phyloP scores from a whole-genome alignment of 2,329 filamentous ascomycete genomes.

The Colletotrichum sansevieriae region DNA sequence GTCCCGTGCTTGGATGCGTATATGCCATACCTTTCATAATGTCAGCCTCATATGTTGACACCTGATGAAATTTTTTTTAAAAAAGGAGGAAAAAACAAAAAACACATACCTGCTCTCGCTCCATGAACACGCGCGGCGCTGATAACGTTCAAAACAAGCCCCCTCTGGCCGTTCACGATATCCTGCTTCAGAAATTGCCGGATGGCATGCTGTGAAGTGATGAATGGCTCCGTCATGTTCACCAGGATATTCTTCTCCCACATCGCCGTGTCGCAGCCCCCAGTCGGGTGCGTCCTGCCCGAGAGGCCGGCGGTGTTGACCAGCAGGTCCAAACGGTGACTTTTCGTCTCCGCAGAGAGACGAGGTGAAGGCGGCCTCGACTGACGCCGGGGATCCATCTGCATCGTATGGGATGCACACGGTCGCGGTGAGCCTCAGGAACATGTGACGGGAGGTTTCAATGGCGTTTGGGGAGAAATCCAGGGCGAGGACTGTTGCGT shows the following conservation, averaged over 20 bases:
- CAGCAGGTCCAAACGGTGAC: conserved; percentile 60
- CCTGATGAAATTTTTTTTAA: too few species aligned
- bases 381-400: conserved; percentile 11
- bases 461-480: not conserved
- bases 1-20: conserved; percentile 67
- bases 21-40: conserved; percentile 58
- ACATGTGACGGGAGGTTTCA: conserved; percentile 2
- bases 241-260: conserved; percentile 69
- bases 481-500: conserved; percentile 20
- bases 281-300: conserved; percentile 67
- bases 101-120: conserved; percentile 16
- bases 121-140: conserved; percentile 15
- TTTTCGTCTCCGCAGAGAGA: not conserved
- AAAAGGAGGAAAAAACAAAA: not conserved
- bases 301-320: conserved; percentile 71
- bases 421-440: not conserved
- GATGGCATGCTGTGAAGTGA: conserved; percentile 65
- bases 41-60: not conserved
- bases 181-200: conserved; percentile 59
- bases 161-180: conserved; percentile 40
- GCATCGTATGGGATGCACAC: not conserved
- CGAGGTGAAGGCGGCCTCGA: not conserved
- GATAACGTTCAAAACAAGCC: conserved; percentile 44
- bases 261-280: conserved; percentile 56
- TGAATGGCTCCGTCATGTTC: conserved; percentile 68